phyloP scores from a whole-genome alignment of 73 alveolate genomes.

The Tetrahymena malaccensis region DNA sequence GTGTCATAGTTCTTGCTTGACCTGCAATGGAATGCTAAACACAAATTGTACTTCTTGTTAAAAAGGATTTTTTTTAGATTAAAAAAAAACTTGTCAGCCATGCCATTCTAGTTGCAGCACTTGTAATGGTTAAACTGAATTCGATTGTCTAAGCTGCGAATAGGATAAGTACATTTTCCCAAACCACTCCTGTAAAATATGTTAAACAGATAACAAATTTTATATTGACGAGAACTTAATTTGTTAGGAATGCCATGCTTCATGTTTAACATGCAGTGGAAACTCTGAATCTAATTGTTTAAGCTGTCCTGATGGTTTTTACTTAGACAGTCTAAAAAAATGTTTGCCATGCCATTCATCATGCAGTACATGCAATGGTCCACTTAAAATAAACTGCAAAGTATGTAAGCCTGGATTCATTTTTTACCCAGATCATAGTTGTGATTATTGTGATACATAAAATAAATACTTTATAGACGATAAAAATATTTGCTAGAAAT shows the following conservation, averaged over 20 bases:
- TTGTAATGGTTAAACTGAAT: neutral
- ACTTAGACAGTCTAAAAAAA: neutral
- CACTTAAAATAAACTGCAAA: neutral
- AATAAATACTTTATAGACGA: neutral
- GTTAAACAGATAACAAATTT: neutral
- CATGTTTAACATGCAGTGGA: neutral
- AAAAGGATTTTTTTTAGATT: neutral
- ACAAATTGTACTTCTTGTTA: neutral
- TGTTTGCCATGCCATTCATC: neutral
- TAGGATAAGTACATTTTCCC: neutral
- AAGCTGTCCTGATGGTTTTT: neutral
- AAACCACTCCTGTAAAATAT: neutral
- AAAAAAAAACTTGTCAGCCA: neutral
- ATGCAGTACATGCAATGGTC: neutral
- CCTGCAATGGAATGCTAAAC: neutral
- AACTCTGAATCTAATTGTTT: neutral
- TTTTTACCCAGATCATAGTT: neutral
- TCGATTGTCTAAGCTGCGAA: neutral
- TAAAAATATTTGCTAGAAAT: neutral
- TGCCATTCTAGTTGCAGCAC: neutral
- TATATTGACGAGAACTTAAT: neutral
- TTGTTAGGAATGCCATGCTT: neutral
- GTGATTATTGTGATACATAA: neutral
- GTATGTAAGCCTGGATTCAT: neutral
- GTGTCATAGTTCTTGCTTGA: neutral